These are phyloP conservation scores for Omphalotus olearius DNA, from an alignment of 1,284 basidiomycete genomes.

Conservation along the genomic window DNA sequence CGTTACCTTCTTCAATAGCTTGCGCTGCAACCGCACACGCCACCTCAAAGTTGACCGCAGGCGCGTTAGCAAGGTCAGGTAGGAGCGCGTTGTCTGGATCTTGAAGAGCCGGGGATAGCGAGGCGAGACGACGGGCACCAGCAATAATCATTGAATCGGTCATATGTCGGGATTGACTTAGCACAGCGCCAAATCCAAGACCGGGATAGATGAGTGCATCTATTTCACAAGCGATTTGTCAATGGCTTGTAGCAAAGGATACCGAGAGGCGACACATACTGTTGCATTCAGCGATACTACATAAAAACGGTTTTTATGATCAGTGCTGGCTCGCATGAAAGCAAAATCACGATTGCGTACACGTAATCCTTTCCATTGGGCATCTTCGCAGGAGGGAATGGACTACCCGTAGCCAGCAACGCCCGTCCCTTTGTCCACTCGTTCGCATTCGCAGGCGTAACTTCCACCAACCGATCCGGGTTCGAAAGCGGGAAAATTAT, in stretches of 20 bases:
- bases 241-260: background rate
- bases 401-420: conserved; percentile 77
- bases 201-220: conserved; percentile 80
- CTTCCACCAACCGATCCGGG: conserved; percentile 74
- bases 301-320: background rate
- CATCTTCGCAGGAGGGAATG: conserved; percentile 73
- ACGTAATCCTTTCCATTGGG: conserved; percentile 64
- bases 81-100: conserved; percentile 64
- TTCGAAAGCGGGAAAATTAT: conserved; percentile 84
- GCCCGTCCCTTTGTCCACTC: conserved; percentile 77
- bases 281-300: conserved; percentile 69
- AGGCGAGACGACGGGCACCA: conserved; percentile 66
- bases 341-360: conserved; percentile 32
- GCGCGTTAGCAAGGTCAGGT: conserved; percentile 70
- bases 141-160: conserved; percentile 76
- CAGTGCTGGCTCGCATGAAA: background rate
- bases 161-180: conserved; percentile 57
- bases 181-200: conserved; percentile 70
- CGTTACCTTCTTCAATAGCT: conserved; percentile 69
- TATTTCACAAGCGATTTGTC: conserved; percentile 21
- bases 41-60: conserved; percentile 72
- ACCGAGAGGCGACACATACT: conserved; percentile 33
- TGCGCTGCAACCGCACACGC: conserved; percentile 76
- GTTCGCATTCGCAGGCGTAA: conserved; percentile 67
- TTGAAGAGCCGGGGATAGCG: conserved; percentile 69